phyloP scores from a whole-genome alignment of 441 rosid genomes.

The Gossypium armourianum region DNA sequence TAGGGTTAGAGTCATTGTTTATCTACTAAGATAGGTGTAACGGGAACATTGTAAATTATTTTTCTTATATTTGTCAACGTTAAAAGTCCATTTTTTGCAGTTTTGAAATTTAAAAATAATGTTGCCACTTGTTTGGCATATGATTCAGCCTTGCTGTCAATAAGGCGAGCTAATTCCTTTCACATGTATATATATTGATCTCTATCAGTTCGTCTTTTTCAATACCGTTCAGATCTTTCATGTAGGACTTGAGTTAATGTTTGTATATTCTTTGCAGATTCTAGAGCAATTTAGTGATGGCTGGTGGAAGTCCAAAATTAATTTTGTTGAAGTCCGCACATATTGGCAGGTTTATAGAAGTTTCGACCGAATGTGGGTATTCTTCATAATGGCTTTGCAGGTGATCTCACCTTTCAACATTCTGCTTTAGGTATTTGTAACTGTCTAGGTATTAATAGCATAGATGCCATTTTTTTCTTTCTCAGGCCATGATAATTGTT shows the following conservation, averaged over 20 bases:
- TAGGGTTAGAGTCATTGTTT: neutral
- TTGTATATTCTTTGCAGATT: conserved; percentile 35
- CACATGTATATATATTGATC: neutral
- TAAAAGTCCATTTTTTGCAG: neutral
- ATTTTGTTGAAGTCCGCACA: conserved; percentile 98
- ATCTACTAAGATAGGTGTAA: neutral
- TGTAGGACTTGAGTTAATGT: conserved; percentile 7
- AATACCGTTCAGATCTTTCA: neutral
- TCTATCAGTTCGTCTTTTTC: neutral
- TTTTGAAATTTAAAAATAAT: neutral
- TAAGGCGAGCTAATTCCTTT: neutral
- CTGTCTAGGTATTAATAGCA: conserved; percentile 15
- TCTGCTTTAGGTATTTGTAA: conserved; percentile 16
- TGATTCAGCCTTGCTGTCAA: neutral
- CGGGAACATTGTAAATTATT: neutral
- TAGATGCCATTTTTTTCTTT: conserved; percentile 19
- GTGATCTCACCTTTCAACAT: conserved; percentile 23
- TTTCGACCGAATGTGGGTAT: conserved; percentile 95
- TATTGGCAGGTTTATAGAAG: conserved; percentile 87
- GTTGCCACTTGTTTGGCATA: neutral
- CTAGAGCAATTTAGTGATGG: conserved; percentile 38
- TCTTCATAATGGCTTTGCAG: conserved; percentile 78
- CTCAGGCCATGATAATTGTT: conserved; percentile 81
- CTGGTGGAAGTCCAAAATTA: conserved; percentile 72
- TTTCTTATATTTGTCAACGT: neutral